A percentile compares a stretch with the other conserved stretches of the same genome.
Conservation (phyloP, 352 stramenopile species). For the Pythium myriotylum region DNA sequence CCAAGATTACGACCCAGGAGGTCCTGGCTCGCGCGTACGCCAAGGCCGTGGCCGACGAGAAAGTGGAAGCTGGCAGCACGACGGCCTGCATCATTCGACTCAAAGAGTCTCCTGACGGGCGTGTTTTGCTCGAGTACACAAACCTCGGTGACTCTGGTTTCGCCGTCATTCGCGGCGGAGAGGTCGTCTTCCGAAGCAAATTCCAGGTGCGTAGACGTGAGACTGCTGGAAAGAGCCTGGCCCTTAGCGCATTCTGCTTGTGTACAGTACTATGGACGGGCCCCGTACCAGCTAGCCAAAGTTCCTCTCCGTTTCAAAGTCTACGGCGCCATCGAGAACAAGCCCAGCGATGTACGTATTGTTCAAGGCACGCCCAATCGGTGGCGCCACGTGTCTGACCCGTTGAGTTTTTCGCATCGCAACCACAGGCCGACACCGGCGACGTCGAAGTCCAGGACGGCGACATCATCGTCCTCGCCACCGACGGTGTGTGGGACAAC, state of each 20-base stretch:
- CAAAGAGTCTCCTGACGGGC: conserved; percentile 45
- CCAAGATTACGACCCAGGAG: conserved; percentile 45
- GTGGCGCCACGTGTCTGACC: neutral
- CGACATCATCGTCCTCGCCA: conserved; percentile 79
- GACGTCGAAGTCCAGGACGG: conserved; percentile 73
- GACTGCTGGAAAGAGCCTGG: too few relatives aligned
- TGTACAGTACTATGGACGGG: conserved; percentile 63
- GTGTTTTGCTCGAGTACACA: conserved; percentile 70
- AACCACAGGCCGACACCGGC: conserved; percentile 58
- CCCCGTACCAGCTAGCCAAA: conserved; percentile 80
- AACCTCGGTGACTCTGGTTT: conserved; percentile 83
- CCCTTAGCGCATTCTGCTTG: too few relatives aligned
- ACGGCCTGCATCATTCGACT: conserved; percentile 76
- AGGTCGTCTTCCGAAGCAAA: conserved; percentile 72
- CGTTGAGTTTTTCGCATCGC: neutral
- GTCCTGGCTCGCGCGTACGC: conserved; percentile 63
- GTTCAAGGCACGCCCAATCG: neutral
- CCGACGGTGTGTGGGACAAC: conserved; percentile 85
- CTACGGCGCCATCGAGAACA: conserved; percentile 80
- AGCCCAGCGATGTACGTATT: conserved; percentile 62
- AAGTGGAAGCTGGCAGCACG: conserved; percentile 76
- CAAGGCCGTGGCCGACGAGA: conserved; percentile 60
- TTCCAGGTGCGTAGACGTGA: conserved; percentile 68
- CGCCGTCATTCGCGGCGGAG: conserved; percentile 62
- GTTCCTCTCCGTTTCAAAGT: conserved; percentile 71